phyloP scores from a whole-genome alignment of 441 rosid genomes.

The Macaranga tanarius region DNA sequence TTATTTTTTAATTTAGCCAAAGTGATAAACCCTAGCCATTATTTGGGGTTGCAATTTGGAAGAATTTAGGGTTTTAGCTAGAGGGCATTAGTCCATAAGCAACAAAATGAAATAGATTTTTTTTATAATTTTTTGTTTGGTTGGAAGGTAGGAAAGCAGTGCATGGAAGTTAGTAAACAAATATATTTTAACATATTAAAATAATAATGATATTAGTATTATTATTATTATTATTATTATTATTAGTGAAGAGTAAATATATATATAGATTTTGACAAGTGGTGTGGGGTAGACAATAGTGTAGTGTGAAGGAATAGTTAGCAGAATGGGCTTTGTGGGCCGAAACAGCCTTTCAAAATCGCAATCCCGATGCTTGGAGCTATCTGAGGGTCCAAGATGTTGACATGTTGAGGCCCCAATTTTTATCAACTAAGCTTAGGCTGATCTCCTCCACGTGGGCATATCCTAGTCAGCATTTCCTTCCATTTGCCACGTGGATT shows the following conservation, averaged over 20 bases:
- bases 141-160: conserved; percentile 5
- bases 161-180: conserved; percentile 14
- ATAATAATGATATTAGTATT: background rate
- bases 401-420: conserved; percentile 13
- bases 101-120: background rate
- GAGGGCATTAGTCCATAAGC: background rate
- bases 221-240: background rate
- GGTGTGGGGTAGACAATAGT: conserved; percentile 25
- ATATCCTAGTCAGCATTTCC: conserved; percentile 35
- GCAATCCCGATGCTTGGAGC: conserved; percentile 29
- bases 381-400: conserved; percentile 23
- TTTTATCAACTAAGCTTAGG: conserved; percentile 21
- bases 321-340: conserved; percentile 48
- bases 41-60: background rate
- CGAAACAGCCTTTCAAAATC: conserved; percentile 34
- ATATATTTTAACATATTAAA: background rate
- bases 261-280: conserved; percentile 1
- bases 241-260: background rate
- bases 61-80: conserved; percentile 3
- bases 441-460: conserved; percentile 45
- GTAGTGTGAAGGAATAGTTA: conserved; percentile 29
- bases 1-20: background rate
- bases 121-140: background rate
- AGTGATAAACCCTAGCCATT: conserved; percentile 15
- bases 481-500: conserved; percentile 29